Conservation (phyloP, 2,329 filamentous ascomycete species). For the Fusarium ambrosium region DNA sequence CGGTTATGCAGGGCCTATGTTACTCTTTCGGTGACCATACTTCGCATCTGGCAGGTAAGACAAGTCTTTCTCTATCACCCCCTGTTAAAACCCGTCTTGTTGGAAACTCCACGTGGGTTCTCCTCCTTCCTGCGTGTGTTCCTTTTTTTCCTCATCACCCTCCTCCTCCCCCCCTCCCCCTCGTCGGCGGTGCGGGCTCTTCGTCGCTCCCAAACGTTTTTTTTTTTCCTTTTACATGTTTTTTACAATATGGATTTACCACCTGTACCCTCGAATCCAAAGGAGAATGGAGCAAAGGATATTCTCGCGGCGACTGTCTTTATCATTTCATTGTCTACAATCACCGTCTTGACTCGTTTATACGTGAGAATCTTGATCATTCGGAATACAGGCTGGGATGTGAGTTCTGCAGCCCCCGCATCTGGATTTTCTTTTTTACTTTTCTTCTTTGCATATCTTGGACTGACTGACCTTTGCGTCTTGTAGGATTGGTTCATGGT, state of each 20-base stretch:
- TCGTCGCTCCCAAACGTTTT: background rate
- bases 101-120: background rate
- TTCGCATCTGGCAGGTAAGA: background rate
- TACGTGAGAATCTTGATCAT: conserved; percentile 63
- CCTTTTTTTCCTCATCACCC: conserved; percentile 11
- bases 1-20: background rate
- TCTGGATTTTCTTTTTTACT: background rate
- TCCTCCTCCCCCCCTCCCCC: conserved; percentile 1
- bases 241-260: conserved; percentile 40
- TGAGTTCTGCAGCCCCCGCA: conserved; percentile 34
- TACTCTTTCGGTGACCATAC: background rate
- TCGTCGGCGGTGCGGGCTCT: background rate
- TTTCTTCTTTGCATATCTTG: background rate
- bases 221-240: background rate
- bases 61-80: background rate
- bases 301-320: conserved; percentile 58
- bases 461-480: conserved; percentile 12
- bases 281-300: conserved; percentile 52
- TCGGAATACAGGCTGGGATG: conserved; percentile 63
- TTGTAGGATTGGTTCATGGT: conserved; percentile 50
- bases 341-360: conserved; percentile 57
- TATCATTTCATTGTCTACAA: conserved; percentile 53
- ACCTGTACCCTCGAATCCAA: conserved; percentile 48
- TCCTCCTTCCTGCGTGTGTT: background rate
- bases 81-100: background rate